phyloP scores from a whole-genome alignment of 116 monocot species.

The Phalaenopsis hybrid region DNA sequence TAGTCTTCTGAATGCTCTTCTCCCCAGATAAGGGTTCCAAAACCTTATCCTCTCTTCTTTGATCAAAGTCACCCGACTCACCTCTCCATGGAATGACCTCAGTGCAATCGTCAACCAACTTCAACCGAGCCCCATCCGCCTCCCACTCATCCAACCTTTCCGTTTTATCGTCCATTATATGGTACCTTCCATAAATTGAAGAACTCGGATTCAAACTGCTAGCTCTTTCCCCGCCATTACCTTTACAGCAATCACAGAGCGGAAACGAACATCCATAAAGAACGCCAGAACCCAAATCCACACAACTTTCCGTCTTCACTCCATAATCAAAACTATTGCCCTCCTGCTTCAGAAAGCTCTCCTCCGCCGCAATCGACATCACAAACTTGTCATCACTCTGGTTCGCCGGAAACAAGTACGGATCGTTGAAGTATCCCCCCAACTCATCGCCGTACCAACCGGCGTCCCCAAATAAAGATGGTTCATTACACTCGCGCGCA shows the following conservation, averaged over 20 bases:
- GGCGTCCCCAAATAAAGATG: conserved; percentile 41
- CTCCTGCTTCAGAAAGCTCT: conserved; percentile 21
- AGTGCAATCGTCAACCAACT: conserved; percentile 11
- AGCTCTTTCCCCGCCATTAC: conserved; percentile 4
- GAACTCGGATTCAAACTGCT: conserved; percentile 1
- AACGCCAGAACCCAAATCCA: conserved; percentile 15
- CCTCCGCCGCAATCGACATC: conserved; percentile 34
- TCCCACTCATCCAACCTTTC: conserved; percentile 55
- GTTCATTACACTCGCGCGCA: conserved; percentile 54
- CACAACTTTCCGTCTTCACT: conserved; percentile 12
- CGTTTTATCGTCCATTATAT: conserved; percentile 46
- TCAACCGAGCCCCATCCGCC: conserved; percentile 27
- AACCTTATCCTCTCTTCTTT: conserved; percentile 8
- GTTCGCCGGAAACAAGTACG: conserved; percentile 12
- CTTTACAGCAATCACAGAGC: conserved; percentile 41
- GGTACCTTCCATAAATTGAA: no score
- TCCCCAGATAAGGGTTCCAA: conserved; percentile 11
- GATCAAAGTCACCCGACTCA: conserved; percentile 15
- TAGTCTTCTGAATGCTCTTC: conserved; percentile 26
- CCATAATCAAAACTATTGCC: conserved; percentile 7
- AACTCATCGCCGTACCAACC: conserved; percentile 47
- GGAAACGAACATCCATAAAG: conserved; percentile 31
- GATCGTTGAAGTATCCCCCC: conserved; percentile 22
- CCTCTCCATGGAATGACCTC: conserved; percentile 15
- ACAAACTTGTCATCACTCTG: conserved; percentile 54